Conservation (phyloP, 2,329 filamentous ascomycete genomes). For the Colletotrichum paranaense region DNA sequence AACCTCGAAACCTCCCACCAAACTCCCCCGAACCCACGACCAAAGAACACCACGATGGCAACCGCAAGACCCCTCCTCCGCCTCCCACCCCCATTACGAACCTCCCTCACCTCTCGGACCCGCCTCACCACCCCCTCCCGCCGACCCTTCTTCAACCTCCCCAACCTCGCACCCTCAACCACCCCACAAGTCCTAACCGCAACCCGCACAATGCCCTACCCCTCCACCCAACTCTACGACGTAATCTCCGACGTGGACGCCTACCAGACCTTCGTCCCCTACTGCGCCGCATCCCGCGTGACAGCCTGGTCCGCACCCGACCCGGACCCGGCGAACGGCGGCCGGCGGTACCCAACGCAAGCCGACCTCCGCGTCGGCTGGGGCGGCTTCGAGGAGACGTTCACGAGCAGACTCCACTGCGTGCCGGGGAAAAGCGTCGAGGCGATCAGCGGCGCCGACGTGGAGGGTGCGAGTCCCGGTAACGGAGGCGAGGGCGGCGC, state of each 20-base stretch:
- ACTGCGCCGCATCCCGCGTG: constrained; percentile 82
- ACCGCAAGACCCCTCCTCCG: constrained; percentile 16
- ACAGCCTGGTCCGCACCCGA: constrained; percentile 76
- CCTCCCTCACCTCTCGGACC: not conserved
- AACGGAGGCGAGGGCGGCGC: constrained; percentile 44
- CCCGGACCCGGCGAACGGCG: constrained; percentile 54
- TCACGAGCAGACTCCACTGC: constrained; percentile 84
- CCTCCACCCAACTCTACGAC: constrained; percentile 76
- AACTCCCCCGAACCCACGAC: not conserved
- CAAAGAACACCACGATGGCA: constrained; percentile 5
- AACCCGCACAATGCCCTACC: constrained; percentile 81
- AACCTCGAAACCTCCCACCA: not conserved
- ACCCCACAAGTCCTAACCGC: constrained; percentile 75
- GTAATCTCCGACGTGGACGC: constrained; percentile 89
- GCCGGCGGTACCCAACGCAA: constrained; percentile 72
- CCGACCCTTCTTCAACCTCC: constrained; percentile 37
- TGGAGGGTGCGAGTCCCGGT: constrained; percentile 43
- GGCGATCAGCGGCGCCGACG: constrained; percentile 75
- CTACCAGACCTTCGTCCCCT: constrained; percentile 91
- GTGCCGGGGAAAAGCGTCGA: constrained; percentile 79
- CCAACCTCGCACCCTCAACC: constrained; percentile 42
- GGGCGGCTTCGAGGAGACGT: constrained; percentile 84
- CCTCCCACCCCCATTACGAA: constrained; percentile 1
- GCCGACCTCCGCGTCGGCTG: constrained; percentile 89
- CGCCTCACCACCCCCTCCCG: not conserved